These are phyloP conservation scores for Copromyces sp. DNA, from an alignment of 495 filamentous ascomycete species.

Conservation along the genomic window DNA sequence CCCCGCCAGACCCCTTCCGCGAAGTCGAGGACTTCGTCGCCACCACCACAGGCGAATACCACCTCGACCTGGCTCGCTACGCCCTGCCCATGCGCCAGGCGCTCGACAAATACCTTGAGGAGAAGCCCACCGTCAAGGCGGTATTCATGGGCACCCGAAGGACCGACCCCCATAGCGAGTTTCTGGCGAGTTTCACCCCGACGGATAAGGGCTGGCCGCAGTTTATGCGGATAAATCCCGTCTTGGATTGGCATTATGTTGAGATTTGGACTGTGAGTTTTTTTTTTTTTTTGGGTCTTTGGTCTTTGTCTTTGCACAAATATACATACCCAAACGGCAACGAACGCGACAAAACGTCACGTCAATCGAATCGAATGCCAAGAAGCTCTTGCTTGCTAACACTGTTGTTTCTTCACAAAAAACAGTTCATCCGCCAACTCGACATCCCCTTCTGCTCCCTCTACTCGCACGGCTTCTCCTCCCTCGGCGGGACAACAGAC, in stretches of 20 bases:
- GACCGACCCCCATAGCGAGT: slow-evolving; percentile 82
- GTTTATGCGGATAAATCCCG: slow-evolving; percentile 88
- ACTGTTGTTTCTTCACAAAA: too few species aligned
- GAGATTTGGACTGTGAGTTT: slow-evolving; percentile 80
- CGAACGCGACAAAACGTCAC: too few species aligned
- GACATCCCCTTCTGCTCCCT: slow-evolving; percentile 71
- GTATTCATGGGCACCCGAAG: slow-evolving; percentile 88
- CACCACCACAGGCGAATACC: slow-evolving; percentile 51
- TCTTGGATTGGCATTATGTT: slow-evolving; percentile 94
- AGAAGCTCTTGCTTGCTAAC: neutral
- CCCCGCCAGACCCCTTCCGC: slow-evolving; percentile 66
- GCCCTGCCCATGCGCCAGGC: slow-evolving; percentile 66
- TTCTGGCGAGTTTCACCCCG: slow-evolving; percentile 65
- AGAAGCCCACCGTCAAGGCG: slow-evolving; percentile 55
- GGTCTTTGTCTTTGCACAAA: neutral
- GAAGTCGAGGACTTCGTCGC: slow-evolving; percentile 80
- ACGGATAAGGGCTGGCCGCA: slow-evolving; percentile 87
- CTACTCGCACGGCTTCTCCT: slow-evolving; percentile 61
- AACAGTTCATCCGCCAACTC: slow-evolving; percentile 71
- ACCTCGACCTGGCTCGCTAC: slow-evolving; percentile 68
- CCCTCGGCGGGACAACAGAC: slow-evolving; percentile 78
- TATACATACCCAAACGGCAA: too few species aligned
- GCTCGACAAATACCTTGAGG: slow-evolving; percentile 65
- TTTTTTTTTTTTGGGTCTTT: neutral
- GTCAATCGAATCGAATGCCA: too few species aligned